Percentiles rank a stretch among this genome's conserved stretches.
phyloP scores from a whole-genome alignment of 2,329 filamentous ascomycete species.

The Xylogone sp. region DNA sequence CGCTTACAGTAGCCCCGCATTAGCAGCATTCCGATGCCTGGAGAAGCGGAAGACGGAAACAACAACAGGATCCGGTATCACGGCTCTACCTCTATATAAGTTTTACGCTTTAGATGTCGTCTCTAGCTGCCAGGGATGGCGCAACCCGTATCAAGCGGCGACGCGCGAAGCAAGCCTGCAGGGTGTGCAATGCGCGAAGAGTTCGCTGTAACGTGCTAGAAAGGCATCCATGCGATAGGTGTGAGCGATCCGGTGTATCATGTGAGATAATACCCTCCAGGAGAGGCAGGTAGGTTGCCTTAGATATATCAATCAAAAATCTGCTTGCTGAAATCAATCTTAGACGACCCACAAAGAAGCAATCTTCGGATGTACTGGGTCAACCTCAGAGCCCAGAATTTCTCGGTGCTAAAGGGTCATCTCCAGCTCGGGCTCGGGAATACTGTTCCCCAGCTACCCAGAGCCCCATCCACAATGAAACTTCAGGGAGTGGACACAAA shows the following conservation, averaged over 20 bases:
- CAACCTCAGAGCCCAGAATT: neutral
- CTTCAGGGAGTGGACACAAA: neutral
- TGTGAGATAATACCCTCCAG: constrained; percentile 39
- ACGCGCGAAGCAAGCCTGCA: constrained; percentile 39
- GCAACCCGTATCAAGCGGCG: neutral
- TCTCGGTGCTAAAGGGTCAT: neutral
- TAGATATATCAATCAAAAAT: neutral
- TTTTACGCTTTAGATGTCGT: too few relatives aligned
- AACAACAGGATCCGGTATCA: too few relatives aligned
- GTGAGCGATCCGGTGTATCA: constrained; percentile 29
- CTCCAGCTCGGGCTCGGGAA: neutral
- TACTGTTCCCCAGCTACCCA: neutral
- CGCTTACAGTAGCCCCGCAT: too few relatives aligned
- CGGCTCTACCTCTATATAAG: too few relatives aligned
- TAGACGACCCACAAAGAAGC: neutral
- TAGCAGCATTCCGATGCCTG: too few relatives aligned
- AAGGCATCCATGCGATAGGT: constrained; percentile 39
- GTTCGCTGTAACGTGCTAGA: constrained; percentile 43
- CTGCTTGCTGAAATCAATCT: neutral
- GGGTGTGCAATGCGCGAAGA: constrained; percentile 39
- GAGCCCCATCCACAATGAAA: neutral
- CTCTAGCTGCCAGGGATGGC: neutral
- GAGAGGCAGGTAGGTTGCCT: constrained; percentile 35
- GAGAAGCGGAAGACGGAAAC: too few relatives aligned
- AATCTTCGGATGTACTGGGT: too few relatives aligned